Percentiles rank a stretch among this genome's conserved stretches.
These are phyloP conservation scores for Nannizziopsis barbatae DNA, from an alignment of 2,329 filamentous ascomycete species.

Conservation along the genomic window DNA sequence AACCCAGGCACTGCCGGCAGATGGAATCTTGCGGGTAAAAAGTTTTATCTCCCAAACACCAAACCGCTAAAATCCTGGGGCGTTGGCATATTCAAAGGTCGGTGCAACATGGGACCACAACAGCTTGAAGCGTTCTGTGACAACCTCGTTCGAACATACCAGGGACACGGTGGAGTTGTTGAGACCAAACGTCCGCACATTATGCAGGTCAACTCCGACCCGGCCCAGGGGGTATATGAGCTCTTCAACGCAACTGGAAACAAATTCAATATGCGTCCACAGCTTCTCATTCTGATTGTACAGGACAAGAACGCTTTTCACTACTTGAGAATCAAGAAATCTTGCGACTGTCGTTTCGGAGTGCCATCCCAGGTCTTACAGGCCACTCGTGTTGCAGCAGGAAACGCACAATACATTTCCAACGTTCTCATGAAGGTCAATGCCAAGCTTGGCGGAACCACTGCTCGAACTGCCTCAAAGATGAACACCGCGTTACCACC, in stretches of 20 bases:
- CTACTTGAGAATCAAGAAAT: conserved; percentile 84
- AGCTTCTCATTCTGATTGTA: conserved; percentile 71
- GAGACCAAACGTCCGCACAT: conserved; percentile 37
- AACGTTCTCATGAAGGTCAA: conserved; percentile 98
- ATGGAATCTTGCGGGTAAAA: conserved; percentile 77
- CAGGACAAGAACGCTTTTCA: conserved; percentile 56
- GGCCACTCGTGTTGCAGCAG: conserved; percentile 54
- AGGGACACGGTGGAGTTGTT: conserved; percentile 50
- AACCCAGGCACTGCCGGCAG: conserved; percentile 59
- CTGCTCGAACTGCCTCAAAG: conserved; percentile 43
- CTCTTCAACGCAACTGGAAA: conserved; percentile 48
- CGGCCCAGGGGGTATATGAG: conserved; percentile 45
- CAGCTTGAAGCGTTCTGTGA: conserved; percentile 45
- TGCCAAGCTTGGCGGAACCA: conserved; percentile 80
- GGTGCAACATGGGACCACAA: conserved; percentile 35
- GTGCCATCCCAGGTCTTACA: conserved; percentile 76
- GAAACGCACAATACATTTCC: conserved; percentile 71
- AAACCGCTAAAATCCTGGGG: conserved; percentile 61
- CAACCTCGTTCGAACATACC: conserved; percentile 52
- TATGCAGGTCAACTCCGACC: conserved; percentile 33
- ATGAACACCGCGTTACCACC: conserved; percentile 30
- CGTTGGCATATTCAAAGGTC: conserved; percentile 53
- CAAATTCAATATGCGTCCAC: conserved; percentile 47
- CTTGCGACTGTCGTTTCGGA: conserved; percentile 73
- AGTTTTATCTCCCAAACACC: conserved; percentile 58